These are phyloP conservation scores for Lunularia cruciata DNA, from an alignment of 225 moss, liverwort and hornwort species.

Conservation along the genomic window DNA sequence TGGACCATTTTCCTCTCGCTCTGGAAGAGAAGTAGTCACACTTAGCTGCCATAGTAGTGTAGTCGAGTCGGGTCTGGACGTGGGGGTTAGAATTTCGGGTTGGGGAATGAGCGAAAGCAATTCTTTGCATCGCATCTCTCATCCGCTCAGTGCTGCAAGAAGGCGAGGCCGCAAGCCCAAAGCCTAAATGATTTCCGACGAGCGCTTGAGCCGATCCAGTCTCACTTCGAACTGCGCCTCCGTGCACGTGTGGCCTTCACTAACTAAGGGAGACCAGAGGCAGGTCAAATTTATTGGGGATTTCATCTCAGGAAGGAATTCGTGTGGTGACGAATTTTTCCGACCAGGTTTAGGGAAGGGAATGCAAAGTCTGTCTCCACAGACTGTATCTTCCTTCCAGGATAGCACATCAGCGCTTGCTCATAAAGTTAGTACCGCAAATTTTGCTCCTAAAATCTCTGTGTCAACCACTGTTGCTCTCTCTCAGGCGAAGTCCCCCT, in stretches of 20 bases:
- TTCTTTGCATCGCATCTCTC: conserved; percentile 22
- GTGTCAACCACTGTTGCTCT: background rate
- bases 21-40: background rate
- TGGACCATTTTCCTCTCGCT: background rate
- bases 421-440: conserved; percentile 6
- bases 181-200: conserved; percentile 56
- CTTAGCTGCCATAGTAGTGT: background rate
- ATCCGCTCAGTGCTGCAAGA: conserved; percentile 25
- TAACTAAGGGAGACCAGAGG: conserved; percentile 26
- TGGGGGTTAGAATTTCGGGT: background rate
- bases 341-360: conserved; percentile 27
- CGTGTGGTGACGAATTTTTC: background rate
- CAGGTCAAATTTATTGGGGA: conserved; percentile 26
- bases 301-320: conserved; percentile 23
- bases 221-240: conserved; percentile 16
- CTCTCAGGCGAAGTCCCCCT: conserved; percentile 19
- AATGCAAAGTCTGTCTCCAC: conserved; percentile 35
- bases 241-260: conserved; percentile 32
- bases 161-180: conserved; percentile 31
- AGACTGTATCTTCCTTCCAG: conserved; percentile 17
- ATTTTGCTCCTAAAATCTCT: background rate
- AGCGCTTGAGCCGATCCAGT: conserved; percentile 37
- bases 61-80: background rate
- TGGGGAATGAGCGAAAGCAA: conserved; percentile 45
- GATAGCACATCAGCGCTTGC: conserved; percentile 3